Evolutionary conservation across 2,329 filamentous ascomycete species (phyloP).

Genomic region (Zelopaecilomyces penicillatus): DNA sequence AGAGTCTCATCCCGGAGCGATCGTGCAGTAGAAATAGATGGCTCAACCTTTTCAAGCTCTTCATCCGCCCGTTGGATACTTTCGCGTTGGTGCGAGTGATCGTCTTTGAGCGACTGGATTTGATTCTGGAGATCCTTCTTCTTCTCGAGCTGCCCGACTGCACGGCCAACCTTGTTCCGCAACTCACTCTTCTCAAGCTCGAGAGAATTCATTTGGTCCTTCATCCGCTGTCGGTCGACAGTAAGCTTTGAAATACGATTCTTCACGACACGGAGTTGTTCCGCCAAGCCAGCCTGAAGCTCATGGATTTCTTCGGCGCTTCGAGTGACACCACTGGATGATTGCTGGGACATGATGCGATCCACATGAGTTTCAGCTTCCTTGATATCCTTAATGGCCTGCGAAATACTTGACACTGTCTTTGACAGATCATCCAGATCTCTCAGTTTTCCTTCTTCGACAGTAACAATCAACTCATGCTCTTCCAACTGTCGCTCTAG

Average conservation of each 20-base stretch:
- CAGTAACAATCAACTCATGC: slow-evolving; percentile 57
- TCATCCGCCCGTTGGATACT: slow-evolving; percentile 60
- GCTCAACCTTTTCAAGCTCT: slow-evolving; percentile 65
- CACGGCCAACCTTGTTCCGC: slow-evolving; percentile 61
- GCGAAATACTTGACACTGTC: slow-evolving; percentile 66
- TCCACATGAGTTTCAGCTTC: slow-evolving; percentile 66
- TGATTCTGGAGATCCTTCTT: slow-evolving; percentile 63
- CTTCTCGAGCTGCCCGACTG: slow-evolving; percentile 70
- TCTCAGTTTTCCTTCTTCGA: slow-evolving; percentile 56
- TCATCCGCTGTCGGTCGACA: slow-evolving; percentile 62
- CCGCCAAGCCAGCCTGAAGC: slow-evolving; percentile 57
- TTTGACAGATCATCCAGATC: slow-evolving; percentile 70
- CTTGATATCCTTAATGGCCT: slow-evolving; percentile 62
- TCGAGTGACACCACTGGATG: slow-evolving; percentile 54
- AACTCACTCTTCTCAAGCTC: slow-evolving; percentile 73
- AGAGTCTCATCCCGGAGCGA: slow-evolving; percentile 69
- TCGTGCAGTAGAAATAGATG: slow-evolving; percentile 67
- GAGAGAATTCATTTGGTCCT: slow-evolving; percentile 57
- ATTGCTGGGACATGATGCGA: slow-evolving; percentile 67
- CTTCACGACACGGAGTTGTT: slow-evolving; percentile 59
- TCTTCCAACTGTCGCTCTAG: slow-evolving; percentile 56
- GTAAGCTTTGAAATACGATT: slow-evolving; percentile 56
- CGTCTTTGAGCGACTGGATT: slow-evolving; percentile 63
- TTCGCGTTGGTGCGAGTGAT: slow-evolving; percentile 60
- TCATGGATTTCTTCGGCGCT: slow-evolving; percentile 80